Conservation (phyloP, 352 stramenopile genomes). For the Aphanomyces euteiches region DNA sequence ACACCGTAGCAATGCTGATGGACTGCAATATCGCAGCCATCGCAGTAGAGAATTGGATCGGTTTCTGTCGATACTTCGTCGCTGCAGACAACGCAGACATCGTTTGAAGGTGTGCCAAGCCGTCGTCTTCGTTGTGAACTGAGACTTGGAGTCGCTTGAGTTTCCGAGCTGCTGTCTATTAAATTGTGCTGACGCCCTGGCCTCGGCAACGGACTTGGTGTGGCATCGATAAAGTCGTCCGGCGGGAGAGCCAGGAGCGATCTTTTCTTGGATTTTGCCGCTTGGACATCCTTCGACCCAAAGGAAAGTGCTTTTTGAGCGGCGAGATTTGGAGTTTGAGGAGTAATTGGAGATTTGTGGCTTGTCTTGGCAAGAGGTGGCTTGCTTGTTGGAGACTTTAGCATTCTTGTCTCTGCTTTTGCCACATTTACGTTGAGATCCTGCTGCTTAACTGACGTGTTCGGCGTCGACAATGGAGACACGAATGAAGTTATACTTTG, state of each 20-base stretch:
- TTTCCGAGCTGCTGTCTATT: no score
- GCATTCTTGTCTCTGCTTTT: no score
- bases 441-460: no score
- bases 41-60: constrained; percentile 88
- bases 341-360: neutral
- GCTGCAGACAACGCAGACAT: constrained; percentile 70
- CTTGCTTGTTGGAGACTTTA: neutral
- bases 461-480: no score
- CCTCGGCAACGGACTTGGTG: neutral
- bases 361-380: neutral
- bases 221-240: neutral
- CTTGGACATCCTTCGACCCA: neutral
- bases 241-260: neutral
- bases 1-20: constrained; percentile 90
- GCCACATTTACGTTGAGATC: no score
- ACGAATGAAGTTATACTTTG: no score
- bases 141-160: neutral
- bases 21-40: constrained; percentile 79
- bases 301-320: neutral
- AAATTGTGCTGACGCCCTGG: no score
- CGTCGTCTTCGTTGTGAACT: neutral
- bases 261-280: neutral
- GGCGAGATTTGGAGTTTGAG: neutral
- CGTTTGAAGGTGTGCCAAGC: constrained; percentile 1
- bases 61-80: constrained; percentile 81